Evolutionary conservation across 2,329 filamentous ascomycete genomes (phyloP).

Genomic region (Fusarium nodosum): DNA sequence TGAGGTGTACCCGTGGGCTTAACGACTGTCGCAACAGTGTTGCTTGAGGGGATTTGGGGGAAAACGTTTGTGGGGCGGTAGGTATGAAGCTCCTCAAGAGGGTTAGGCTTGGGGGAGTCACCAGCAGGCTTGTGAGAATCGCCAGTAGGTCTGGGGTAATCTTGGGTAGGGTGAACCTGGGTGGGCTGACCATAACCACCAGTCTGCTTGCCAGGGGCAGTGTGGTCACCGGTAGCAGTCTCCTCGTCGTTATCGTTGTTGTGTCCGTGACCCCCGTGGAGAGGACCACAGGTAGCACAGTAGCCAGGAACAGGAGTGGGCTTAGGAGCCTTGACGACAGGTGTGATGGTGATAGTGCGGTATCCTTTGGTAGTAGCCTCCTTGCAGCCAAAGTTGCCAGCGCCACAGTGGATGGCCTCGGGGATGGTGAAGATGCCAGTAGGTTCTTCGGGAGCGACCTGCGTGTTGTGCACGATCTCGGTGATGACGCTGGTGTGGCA

Average conservation of each 20-base stretch:
- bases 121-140: slow-evolving; percentile 14
- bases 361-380: slow-evolving; percentile 46
- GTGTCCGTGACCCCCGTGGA: slow-evolving; percentile 8
- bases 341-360: slow-evolving; percentile 46
- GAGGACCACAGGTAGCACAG: slow-evolving; percentile 46
- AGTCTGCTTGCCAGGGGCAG: slow-evolving; percentile 4
- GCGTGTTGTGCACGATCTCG: slow-evolving; percentile 46
- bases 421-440: slow-evolving; percentile 51
- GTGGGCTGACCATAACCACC: neutral
- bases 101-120: slow-evolving; percentile 17
- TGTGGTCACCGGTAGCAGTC: slow-evolving; percentile 5
- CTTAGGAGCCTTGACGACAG: slow-evolving; percentile 44
- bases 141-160: slow-evolving; percentile 1
- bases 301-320: slow-evolving; percentile 48
- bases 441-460: slow-evolving; percentile 45
- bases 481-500: slow-evolving; percentile 46
- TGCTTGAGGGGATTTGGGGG: slow-evolving; percentile 3
- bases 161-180: slow-evolving; percentile 8
- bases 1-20: slow-evolving; percentile 28
- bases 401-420: slow-evolving; percentile 48
- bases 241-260: slow-evolving; percentile 19
- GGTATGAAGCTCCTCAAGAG: slow-evolving; percentile 23
- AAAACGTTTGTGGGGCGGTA: slow-evolving; percentile 21
- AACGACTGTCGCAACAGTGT: slow-evolving; percentile 34
- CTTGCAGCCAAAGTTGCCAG: slow-evolving; percentile 48